These are phyloP conservation scores for Sporisorium reilianum DNA, from an alignment of 1,284 basidiomycete genomes.

Conservation along the genomic window DNA sequence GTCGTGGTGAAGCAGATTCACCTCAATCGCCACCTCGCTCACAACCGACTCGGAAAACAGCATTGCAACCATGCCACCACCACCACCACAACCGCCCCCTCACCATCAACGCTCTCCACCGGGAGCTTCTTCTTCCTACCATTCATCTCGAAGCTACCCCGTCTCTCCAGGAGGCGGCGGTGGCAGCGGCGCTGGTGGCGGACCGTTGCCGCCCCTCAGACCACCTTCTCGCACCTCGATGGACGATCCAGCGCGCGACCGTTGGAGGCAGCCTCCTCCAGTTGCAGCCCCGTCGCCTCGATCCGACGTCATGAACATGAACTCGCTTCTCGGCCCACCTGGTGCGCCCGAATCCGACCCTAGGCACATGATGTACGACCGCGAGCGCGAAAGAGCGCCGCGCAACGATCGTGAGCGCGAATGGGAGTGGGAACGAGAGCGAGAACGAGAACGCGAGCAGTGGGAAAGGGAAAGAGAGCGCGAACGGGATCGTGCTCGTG, in stretches of 20 bases:
- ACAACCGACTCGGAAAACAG: neutral
- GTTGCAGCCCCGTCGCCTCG: slow-evolving; percentile 26
- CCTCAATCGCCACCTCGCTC: neutral
- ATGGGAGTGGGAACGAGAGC: slow-evolving; percentile 24
- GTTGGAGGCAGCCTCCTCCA: slow-evolving; percentile 29
- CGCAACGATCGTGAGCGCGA: slow-evolving; percentile 33
- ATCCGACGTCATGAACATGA: slow-evolving; percentile 60
- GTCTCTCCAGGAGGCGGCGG: slow-evolving; percentile 24
- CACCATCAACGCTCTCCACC: slow-evolving; percentile 25
- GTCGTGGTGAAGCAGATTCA: too few species aligned
- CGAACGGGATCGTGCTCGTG: slow-evolving; percentile 23
- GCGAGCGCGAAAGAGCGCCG: slow-evolving; percentile 28
- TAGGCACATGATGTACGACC: slow-evolving; percentile 37
- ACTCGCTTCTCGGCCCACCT: slow-evolving; percentile 53
- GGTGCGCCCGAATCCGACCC: slow-evolving; percentile 25
- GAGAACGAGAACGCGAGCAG: slow-evolving; percentile 33
- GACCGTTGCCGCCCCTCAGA: slow-evolving; percentile 37
- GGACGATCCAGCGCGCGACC: slow-evolving; percentile 37
- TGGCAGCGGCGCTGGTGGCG: neutral
- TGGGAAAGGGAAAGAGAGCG: slow-evolving; percentile 38
- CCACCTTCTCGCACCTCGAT: slow-evolving; percentile 37
- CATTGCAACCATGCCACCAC: slow-evolving; percentile 21
- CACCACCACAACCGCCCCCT: slow-evolving; percentile 16
- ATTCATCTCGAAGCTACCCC: slow-evolving; percentile 25
- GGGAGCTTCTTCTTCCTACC: slow-evolving; percentile 30